phyloP scores from a whole-genome alignment of 306 rosid genomes.

The Castanea mollissima region DNA sequence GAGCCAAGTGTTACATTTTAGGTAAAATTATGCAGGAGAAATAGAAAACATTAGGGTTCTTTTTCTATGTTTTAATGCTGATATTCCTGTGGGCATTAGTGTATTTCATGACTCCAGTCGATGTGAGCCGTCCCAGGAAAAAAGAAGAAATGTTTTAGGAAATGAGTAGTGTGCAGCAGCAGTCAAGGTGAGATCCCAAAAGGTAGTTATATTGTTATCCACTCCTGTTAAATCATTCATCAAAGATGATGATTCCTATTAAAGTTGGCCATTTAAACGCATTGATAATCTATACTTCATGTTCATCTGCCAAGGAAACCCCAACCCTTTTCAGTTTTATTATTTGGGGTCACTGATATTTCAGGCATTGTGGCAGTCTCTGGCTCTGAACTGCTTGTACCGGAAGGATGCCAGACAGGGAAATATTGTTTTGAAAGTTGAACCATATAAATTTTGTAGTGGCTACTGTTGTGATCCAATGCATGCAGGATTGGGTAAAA shows the following conservation, averaged over 20 bases:
- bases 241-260: neutral
- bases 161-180: neutral
- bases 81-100: neutral
- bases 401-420: neutral
- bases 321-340: no score
- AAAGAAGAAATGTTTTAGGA: neutral
- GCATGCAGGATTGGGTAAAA: neutral
- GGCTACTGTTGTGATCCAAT: neutral
- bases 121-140: neutral
- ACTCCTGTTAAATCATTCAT: no score
- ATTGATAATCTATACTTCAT: neutral
- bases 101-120: neutral
- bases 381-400: neutral
- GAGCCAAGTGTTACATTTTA: neutral
- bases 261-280: neutral
- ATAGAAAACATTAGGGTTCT: neutral
- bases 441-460: neutral
- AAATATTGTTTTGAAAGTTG: neutral
- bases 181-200: neutral
- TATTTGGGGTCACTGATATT: neutral
- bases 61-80: neutral
- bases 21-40: no score
- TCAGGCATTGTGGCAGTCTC: neutral
- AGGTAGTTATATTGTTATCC: neutral
- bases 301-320: neutral